These are phyloP conservation scores for Funneliformis caledonium DNA, from an alignment of 371 early-diverging fungal genomes.

Conservation along the genomic window DNA sequence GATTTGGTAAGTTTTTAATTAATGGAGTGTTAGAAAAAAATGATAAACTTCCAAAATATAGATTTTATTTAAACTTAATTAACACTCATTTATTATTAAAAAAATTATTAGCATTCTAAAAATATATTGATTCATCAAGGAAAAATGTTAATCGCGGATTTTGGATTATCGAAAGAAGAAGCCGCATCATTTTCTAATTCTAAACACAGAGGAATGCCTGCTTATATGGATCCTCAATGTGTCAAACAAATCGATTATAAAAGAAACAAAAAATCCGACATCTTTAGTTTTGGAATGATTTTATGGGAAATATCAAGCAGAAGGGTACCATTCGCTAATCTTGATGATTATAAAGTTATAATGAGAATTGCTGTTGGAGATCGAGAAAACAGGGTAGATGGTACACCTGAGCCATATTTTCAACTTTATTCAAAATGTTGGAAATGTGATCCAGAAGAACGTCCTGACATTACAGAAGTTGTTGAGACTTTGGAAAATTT, in stretches of 20 bases:
- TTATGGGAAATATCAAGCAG: constrained; percentile 26
- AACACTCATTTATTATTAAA: no score
- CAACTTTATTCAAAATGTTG: constrained; percentile 29
- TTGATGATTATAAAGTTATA: background rate
- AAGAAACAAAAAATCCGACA: background rate
- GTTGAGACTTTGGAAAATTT: background rate
- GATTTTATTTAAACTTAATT: no score
- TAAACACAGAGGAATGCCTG: background rate
- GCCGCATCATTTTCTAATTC: background rate
- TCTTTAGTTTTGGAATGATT: constrained; percentile 22
- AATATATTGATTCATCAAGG: constrained; percentile 18
- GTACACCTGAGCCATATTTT: constrained; percentile 2
- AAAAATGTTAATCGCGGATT: background rate
- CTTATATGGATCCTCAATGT: constrained; percentile 9
- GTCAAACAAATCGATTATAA: background rate
- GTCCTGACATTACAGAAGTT: background rate
- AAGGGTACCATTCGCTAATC: background rate
- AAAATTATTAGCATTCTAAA: constrained; percentile 11
- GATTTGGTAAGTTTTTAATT: constrained; percentile 11
- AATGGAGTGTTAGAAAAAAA: no score
- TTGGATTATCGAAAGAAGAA: constrained; percentile 7
- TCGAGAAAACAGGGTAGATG: constrained; percentile 8
- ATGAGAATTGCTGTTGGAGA: background rate
- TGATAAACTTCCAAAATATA: no score
- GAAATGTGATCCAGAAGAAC: background rate